Percentiles rank a stretch among this genome's conserved stretches.
Evolutionary conservation across 768 basidiomycete genomes (phyloP).

Genomic region (Pleurotus ostreatus): DNA sequence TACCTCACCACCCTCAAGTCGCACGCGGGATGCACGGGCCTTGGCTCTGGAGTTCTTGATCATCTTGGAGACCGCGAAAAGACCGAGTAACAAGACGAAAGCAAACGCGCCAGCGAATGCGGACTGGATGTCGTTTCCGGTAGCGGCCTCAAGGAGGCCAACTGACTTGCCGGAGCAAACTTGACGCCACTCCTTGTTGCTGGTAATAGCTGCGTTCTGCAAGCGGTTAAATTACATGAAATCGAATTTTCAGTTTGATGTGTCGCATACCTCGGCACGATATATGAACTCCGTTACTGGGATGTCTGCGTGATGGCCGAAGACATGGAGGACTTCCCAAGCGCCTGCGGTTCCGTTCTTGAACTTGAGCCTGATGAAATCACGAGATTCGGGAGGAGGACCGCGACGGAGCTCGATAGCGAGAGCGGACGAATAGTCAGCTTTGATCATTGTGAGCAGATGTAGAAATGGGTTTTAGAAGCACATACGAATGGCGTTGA

Average conservation of each 20-base stretch:
- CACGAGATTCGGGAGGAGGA: slow-evolving; percentile 68
- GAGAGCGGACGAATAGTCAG: slow-evolving; percentile 69
- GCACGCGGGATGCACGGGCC: slow-evolving; percentile 32
- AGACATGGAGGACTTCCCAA: slow-evolving; percentile 69
- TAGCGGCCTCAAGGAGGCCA: slow-evolving; percentile 22
- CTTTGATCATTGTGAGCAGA: slow-evolving; percentile 30
- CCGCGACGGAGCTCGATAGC: slow-evolving; percentile 79
- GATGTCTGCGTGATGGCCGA: slow-evolving; percentile 72
- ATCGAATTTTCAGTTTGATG: too few species aligned
- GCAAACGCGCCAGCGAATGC: slow-evolving; percentile 33
- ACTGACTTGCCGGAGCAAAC: slow-evolving; percentile 32
- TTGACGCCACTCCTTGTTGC: slow-evolving; percentile 52
- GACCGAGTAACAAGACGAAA: slow-evolving; percentile 32
- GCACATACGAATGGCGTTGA: slow-evolving; percentile 62
- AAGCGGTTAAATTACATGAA: neutral
- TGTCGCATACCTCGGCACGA: slow-evolving; percentile 59
- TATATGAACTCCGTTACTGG: slow-evolving; percentile 85
- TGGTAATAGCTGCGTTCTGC: slow-evolving; percentile 49
- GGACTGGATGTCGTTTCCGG: slow-evolving; percentile 22
- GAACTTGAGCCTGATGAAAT: slow-evolving; percentile 83
- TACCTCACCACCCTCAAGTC: slow-evolving; percentile 47
- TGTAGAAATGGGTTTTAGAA: neutral
- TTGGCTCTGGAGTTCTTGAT: slow-evolving; percentile 36
- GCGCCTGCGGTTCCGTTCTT: slow-evolving; percentile 69
- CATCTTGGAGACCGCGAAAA: slow-evolving; percentile 33